Evolutionary conservation across 2,329 filamentous ascomycete genomes (phyloP).

Genomic region (Neospermospora avenae): DNA sequence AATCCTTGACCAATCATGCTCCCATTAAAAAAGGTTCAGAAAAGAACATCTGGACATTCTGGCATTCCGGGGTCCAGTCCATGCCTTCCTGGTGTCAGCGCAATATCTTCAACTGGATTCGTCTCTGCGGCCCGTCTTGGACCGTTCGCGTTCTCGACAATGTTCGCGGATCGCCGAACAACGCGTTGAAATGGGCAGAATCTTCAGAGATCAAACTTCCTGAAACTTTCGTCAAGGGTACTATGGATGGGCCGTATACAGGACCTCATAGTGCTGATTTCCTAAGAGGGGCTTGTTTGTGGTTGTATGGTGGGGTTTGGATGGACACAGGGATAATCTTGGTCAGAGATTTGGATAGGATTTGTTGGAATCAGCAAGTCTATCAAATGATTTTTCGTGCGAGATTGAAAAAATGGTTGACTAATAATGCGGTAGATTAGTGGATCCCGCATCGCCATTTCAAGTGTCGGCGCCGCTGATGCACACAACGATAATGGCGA

Average conservation of each 20-base stretch:
- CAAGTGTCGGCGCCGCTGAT: slow-evolving; percentile 35
- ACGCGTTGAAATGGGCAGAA: slow-evolving; percentile 37
- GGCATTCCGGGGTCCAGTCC: slow-evolving; percentile 38
- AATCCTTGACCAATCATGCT: slow-evolving; percentile 29
- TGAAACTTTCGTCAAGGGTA: slow-evolving; percentile 41
- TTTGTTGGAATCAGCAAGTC: slow-evolving; percentile 40
- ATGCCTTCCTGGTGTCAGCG: slow-evolving; percentile 40
- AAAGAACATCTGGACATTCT: slow-evolving; percentile 46
- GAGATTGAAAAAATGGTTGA: not conserved
- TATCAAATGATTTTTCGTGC: not conserved
- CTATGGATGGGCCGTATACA: slow-evolving; percentile 43
- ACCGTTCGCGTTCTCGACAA: slow-evolving; percentile 41
- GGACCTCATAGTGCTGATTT: slow-evolving; percentile 47
- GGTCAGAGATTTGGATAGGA: slow-evolving; percentile 40
- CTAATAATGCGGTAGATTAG: slow-evolving; percentile 25
- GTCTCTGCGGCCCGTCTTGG: slow-evolving; percentile 41
- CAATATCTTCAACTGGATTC: slow-evolving; percentile 43
- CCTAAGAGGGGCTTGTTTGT: slow-evolving; percentile 42
- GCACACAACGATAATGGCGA: slow-evolving; percentile 33
- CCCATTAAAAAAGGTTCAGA: slow-evolving; percentile 35
- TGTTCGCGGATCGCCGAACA: slow-evolving; percentile 37
- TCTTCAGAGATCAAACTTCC: slow-evolving; percentile 36
- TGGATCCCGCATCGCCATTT: slow-evolving; percentile 37
- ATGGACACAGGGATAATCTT: slow-evolving; percentile 44
- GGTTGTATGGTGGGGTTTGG: slow-evolving; percentile 42